Evolutionary conservation across 2,329 filamentous ascomycete genomes (phyloP).

Genomic region (Camptophora hylomeconis): DNA sequence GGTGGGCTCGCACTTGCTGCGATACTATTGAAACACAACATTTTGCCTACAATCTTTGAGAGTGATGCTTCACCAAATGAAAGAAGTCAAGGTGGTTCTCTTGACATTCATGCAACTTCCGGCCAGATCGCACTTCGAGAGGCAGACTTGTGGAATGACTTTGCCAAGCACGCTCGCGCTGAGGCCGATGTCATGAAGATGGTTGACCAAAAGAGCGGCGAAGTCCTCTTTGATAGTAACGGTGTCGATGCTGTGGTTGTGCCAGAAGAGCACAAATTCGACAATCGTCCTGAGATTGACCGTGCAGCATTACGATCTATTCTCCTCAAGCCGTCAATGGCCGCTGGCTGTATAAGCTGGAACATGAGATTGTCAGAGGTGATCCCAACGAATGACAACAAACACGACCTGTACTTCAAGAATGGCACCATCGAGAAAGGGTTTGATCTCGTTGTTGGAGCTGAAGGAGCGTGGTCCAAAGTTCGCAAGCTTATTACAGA

Average conservation of each 20-base stretch:
- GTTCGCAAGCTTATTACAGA: conserved; percentile 21
- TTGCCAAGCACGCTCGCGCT: conserved; percentile 37
- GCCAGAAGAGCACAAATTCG: conserved; percentile 5
- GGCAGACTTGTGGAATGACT: conserved; percentile 38
- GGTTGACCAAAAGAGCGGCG: conserved; percentile 29
- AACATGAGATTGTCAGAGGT: conserved; percentile 22
- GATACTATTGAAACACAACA: conserved; percentile 35
- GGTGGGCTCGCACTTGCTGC: conserved; percentile 39
- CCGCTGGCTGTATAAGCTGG: conserved; percentile 34
- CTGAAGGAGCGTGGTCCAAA: conserved; percentile 31
- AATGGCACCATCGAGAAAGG: conserved; percentile 7
- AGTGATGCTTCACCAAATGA: conserved; percentile 27
- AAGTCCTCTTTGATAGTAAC: conserved; percentile 20
- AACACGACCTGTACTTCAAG: conserved; percentile 8
- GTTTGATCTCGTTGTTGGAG: conserved; percentile 28
- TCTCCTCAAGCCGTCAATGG: conserved; percentile 34
- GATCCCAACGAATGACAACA: conserved; percentile 1
- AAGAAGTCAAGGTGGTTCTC: conserved; percentile 37
- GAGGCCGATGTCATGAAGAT: conserved; percentile 40
- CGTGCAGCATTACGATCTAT: conserved; percentile 32
- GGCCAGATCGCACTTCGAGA: conserved; percentile 40
- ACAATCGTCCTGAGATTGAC: conserved; percentile 41
- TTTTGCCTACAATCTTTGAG: conserved; percentile 40
- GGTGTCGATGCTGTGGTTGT: conserved; percentile 8
- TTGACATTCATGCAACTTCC: conserved; percentile 41